phyloP scores from a whole-genome alignment of 108 stramenopile genomes.

The Fragilariopsis cylindrus region DNA sequence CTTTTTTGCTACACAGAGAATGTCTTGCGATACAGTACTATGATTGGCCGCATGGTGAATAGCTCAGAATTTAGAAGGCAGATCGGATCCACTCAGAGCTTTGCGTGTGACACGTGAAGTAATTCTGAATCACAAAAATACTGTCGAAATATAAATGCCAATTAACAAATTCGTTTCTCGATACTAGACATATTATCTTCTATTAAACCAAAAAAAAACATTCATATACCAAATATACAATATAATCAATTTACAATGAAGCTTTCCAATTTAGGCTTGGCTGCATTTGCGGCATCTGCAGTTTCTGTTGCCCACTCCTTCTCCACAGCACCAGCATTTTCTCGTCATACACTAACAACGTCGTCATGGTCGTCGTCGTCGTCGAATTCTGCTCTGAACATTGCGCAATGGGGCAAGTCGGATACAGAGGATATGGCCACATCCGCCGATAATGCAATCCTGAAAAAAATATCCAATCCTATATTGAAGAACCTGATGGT shows the following conservation, averaged over 20 bases:
- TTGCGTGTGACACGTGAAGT: too few species aligned
- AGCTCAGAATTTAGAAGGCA: too few species aligned
- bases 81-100: too few species aligned
- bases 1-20: not conserved
- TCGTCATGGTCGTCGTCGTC: not conserved
- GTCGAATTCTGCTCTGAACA: conserved; percentile 32
- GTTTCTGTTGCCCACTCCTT: conserved; percentile 23
- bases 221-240: not conserved
- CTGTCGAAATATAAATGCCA: too few species aligned
- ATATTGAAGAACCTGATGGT: conserved; percentile 40
- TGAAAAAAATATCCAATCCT: conserved; percentile 51
- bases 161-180: too few species aligned
- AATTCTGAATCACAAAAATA: too few species aligned
- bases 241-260: conserved; percentile 16
- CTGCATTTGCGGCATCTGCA: conserved; percentile 13
- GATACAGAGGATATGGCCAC: not conserved
- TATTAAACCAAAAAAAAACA: too few species aligned
- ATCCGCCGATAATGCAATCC: conserved; percentile 27
- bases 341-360: not conserved
- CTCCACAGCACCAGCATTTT: conserved; percentile 20
- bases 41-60: not conserved
- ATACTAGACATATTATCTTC: too few species aligned
- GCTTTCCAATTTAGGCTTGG: conserved; percentile 9
- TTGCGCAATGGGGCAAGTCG: conserved; percentile 54
- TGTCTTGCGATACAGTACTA: not conserved